A percentile compares a stretch with the other conserved stretches of the same genome.
These are phyloP conservation scores for Trametes elegans DNA, from an alignment of 768 basidiomycete genomes.

Conservation along the genomic window DNA sequence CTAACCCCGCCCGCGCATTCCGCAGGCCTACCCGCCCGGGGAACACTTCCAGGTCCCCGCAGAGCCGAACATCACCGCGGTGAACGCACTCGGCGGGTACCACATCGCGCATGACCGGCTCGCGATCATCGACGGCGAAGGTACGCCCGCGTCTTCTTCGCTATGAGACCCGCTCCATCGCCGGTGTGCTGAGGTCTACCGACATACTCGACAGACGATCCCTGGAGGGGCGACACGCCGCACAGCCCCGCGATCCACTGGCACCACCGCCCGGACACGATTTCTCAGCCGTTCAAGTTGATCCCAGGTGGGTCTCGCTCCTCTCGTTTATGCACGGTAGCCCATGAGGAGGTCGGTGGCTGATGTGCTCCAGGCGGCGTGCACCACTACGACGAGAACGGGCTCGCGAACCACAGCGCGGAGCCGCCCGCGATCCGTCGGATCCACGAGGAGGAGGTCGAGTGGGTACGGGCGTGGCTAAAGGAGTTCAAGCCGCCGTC, in stretches of 20 bases:
- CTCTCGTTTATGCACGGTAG: background rate
- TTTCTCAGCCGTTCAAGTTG: constrained; percentile 76
- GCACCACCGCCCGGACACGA: constrained; percentile 62
- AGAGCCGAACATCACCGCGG: constrained; percentile 73
- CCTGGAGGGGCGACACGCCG: constrained; percentile 86
- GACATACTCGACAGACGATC: constrained; percentile 54
- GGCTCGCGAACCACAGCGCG: constrained; percentile 51
- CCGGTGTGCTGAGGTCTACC: background rate
- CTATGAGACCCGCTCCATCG: background rate
- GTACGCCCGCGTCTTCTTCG: constrained; percentile 36
- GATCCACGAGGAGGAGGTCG: constrained; percentile 78
- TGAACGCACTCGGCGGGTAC: constrained; percentile 82
- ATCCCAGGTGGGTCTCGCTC: constrained; percentile 61
- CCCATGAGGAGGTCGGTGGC: too few species aligned
- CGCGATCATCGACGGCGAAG: constrained; percentile 85
- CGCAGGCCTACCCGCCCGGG: constrained; percentile 74
- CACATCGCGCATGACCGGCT: constrained; percentile 74
- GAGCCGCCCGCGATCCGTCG: constrained; percentile 78
- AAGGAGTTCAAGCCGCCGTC: constrained; percentile 33
- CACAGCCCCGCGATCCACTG: constrained; percentile 65
- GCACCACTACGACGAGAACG: constrained; percentile 79
- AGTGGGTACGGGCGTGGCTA: constrained; percentile 77
- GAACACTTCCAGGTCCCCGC: constrained; percentile 67
- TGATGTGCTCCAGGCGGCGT: constrained; percentile 31
- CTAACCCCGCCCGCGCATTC: background rate